A percentile compares a stretch with the other conserved stretches of the same genome.
phyloP scores from a whole-genome alignment of 1,284 basidiomycete species.

The Cryptococcus sp. region DNA sequence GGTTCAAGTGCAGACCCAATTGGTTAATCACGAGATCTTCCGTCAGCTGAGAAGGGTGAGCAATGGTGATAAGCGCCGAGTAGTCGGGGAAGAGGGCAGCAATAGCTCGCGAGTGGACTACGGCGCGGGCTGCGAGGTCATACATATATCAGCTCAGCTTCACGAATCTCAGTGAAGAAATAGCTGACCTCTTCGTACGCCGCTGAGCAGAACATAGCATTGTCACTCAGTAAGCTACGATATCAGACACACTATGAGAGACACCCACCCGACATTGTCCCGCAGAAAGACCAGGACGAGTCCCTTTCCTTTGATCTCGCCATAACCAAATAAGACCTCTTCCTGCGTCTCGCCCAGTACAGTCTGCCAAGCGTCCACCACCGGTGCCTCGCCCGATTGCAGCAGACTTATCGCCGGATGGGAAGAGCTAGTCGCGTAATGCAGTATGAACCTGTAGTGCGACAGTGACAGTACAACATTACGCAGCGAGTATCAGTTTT shows the following conservation, averaged over 20 bases:
- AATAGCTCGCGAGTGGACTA: constrained; percentile 45
- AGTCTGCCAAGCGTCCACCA: constrained; percentile 22
- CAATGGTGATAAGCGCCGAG: constrained; percentile 43
- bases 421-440: constrained; percentile 27
- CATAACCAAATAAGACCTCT: constrained; percentile 34
- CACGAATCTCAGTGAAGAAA: not conserved
- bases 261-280: constrained; percentile 38
- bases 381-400: constrained; percentile 28
- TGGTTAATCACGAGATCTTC: constrained; percentile 34
- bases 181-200: constrained; percentile 26
- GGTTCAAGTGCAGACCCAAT: constrained; percentile 24
- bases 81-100: constrained; percentile 46
- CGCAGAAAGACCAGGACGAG: constrained; percentile 28
- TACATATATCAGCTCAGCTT: not conserved
- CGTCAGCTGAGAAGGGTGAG: constrained; percentile 31
- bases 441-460: constrained; percentile 32
- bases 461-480: constrained; percentile 1
- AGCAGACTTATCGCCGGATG: constrained; percentile 11
- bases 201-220: constrained; percentile 7
- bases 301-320: constrained; percentile 28
- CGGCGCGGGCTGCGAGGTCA: constrained; percentile 33
- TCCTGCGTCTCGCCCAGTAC: constrained; percentile 13
- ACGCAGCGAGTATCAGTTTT: not conserved
- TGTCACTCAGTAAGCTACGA: constrained; percentile 1
- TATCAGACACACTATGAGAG: constrained; percentile 1